Base-by-base conservation (phyloP, 768 basidiomycete genomes). In the Pisolithus orientalis region DNA sequence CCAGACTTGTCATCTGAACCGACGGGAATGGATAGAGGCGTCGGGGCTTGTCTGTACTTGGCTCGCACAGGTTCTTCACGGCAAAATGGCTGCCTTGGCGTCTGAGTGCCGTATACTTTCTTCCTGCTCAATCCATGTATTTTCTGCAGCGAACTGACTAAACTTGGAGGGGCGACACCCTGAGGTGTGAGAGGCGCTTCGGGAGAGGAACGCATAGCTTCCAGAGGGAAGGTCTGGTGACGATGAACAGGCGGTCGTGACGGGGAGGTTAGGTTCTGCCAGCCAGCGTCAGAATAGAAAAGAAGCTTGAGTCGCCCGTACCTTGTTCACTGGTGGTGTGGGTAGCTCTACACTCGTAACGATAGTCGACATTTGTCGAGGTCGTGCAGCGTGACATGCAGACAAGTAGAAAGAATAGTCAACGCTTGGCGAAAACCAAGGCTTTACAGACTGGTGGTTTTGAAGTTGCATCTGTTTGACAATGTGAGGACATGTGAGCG, bases 111-210 rank as follows among this genome's bases (percentile, higher is more conserved):
- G 52, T 84, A 83, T 7, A 82, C 72, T 57, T 83, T 83, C 68
- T 85, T 86, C 69, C 85, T 84, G 7, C 81, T 84, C 44, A 87
- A 60, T 3, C 85, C 85, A 52, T 87, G 84, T 34, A 80, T 75
- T 59, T 83, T 80, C 64, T 86, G 82, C 14, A 86, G 72, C 24
- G 80, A 82, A 24, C 69, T 72, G 45, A 87, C 85, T 0, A 87
- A 70, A 52, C 74, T 82, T 4, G 77, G 79, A 21, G 67, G 66
- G 6, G 63, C 60, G 37, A 60, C 61, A 25, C 54, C 62, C 57
- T 63, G 65, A 9, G 54, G 14, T 28, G 55, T 29, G 4, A 55
- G 44, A 24, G 55, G 28, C 44, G 56, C 38, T 31, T 61, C 54
- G 38, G 60, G 54, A 6, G 58, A 25, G 24, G 62, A 34, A 37